Base-by-base conservation (phyloP, 169 alveolate species). In the Blepharisma undulans region DNA sequence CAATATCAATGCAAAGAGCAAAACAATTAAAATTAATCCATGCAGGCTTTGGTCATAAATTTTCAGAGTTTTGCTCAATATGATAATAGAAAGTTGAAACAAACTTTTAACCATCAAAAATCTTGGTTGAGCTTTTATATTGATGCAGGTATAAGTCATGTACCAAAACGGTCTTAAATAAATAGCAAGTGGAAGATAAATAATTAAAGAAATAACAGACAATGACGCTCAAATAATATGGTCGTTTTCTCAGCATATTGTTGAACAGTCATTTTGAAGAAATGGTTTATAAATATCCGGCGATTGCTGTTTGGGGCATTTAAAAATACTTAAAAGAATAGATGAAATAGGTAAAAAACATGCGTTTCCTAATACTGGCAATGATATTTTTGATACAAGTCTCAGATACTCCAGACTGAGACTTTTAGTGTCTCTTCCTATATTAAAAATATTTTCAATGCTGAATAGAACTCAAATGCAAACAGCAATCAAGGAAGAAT, bases 101-200 rank as follows among this genome's bases (percentile, higher is more conserved):
- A 72, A 8, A 72, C 79, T 72, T 25, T 72, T 72, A 4, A 72
- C 10, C 25, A 25, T 22, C 30, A 72, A 72, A 72, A 72, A 72
- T 72, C 33, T 22, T 22, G 79, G 79, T 12, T 72, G 25, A 22
- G 79, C 30, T n/a, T 72, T 72, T 72, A 72, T 72, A 22, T 72
- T 72, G 4, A 72, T 22, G 30, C 79, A 22, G 25, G 21, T 72
- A 22, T 72, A 25, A 72, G 21, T 72, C 6, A 25, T 22, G 6
- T 72, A n/a, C 79, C 79, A 72, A 25, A 72, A 72, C 6, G 79
- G 79, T 72, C 79, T 72, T 72, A 72, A 72, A 72, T 22, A 72
- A 22, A 25, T 72, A 22, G 79, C 79, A 22, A 72, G 25, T 5
- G 79, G 79, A 4, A 72, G 33, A 25, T 72, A 72, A 72, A 72